Evolutionary conservation across 768 basidiomycete species (phyloP), one percentile per base, ranked within the genome.

Genomic region (Boletus coccyginus): DNA sequence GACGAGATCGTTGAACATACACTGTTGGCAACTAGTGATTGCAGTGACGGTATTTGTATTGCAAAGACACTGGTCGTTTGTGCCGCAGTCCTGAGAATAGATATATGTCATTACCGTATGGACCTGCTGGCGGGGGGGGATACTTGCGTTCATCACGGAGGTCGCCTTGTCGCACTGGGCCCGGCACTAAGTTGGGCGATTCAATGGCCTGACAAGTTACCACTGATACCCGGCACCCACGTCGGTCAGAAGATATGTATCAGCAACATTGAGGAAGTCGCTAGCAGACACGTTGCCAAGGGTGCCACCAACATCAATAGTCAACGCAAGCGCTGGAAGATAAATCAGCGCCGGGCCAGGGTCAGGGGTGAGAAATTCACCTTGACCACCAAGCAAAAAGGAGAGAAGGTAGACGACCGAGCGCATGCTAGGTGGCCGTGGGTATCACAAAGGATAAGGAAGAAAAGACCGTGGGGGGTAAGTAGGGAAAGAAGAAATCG

Each of bases 1-100:
- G 59, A 92, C 78, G 29, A 89, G 71, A 54, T 73, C 72, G 41
- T 70, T 67, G 65, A 87, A 84, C 78, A 87, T 80, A 75, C 88
- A 91, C 63, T 85, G 82, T 68, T 91, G 80, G 71, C 88, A 88
- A 35, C 63, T 48, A 2, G 75, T 70, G 53, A 91, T 69, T 1
- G 72, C 60, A 1, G 67, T 54, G 33, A 82, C 75, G 4, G 79
- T 79, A 9, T 56, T 64, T 14, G 70, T 56, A 17, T 56, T 62
- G 75, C 89, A 91, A 27, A 88, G 75, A 66, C 88, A 90, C 19
- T 59, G 56, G 35, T 79, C 69, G 58, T 82, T 59, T 11, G 57
- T 72, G 17, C 67, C 66, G 69, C 88, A 88, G 24, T 63, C 69
- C 64, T 77, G 56, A 40, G 70, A 27, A 27, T 27, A 27, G 27